phyloP scores from a whole-genome alignment of 2,329 filamentous ascomycete genomes.

The Cladosporium sp. region DNA sequence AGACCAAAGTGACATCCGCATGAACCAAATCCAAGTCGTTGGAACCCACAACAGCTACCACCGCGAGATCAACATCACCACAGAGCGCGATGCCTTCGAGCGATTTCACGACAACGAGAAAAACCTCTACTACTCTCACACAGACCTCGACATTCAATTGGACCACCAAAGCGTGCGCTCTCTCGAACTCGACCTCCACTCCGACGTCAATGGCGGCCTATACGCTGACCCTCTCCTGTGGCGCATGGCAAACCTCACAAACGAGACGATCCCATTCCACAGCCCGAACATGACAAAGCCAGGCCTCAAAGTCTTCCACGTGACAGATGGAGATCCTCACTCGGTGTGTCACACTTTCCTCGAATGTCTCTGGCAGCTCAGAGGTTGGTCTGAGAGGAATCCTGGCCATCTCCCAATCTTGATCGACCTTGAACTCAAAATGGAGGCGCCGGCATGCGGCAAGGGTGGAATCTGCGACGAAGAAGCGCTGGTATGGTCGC shows the following conservation, averaged over 20 bases:
- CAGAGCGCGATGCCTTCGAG: slow-evolving; percentile 40
- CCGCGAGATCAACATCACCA: slow-evolving; percentile 38
- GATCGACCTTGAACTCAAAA: slow-evolving; percentile 49
- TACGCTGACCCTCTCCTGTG: slow-evolving; percentile 44
- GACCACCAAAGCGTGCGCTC: slow-evolving; percentile 43
- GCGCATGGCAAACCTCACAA: slow-evolving; percentile 36
- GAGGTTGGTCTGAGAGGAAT: slow-evolving; percentile 42
- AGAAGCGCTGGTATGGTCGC: slow-evolving; percentile 41
- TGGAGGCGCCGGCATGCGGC: slow-evolving; percentile 32
- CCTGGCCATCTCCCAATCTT: slow-evolving; percentile 43
- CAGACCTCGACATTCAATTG: slow-evolving; percentile 42
- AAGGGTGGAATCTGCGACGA: slow-evolving; percentile 36
- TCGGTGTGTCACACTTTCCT: slow-evolving; percentile 44
- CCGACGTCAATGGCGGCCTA: slow-evolving; percentile 45
- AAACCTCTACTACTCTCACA: slow-evolving; percentile 47
- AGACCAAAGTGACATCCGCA: slow-evolving; percentile 32
- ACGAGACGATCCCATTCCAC: slow-evolving; percentile 33
- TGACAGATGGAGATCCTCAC: slow-evolving; percentile 47
- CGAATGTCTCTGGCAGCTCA: slow-evolving; percentile 41
- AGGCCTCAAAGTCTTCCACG: slow-evolving; percentile 48
- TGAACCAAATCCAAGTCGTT: slow-evolving; percentile 50
- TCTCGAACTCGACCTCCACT: slow-evolving; percentile 47
- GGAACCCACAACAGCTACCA: slow-evolving; percentile 52
- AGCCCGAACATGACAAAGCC: slow-evolving; percentile 38
- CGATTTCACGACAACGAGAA: slow-evolving; percentile 33